A percentile compares a stretch with the other conserved stretches of the same genome.
Evolutionary conservation across 257 asterid genomes (phyloP).

Genomic region (Scutellaria baicalensis): DNA sequence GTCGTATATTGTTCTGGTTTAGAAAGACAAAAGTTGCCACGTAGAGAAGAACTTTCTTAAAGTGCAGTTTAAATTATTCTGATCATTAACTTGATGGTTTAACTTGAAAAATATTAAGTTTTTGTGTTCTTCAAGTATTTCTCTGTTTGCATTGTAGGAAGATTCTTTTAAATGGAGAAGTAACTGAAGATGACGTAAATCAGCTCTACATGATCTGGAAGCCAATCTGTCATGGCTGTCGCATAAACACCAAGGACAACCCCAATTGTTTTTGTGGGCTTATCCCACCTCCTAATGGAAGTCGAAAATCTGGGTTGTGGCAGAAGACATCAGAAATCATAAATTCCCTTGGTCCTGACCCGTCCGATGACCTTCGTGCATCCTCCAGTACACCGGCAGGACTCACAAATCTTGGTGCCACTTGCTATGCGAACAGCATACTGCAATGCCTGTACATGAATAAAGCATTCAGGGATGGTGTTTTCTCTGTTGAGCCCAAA

Average conservation of each 20-base stretch:
- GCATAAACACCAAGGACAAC: constrained; percentile 87
- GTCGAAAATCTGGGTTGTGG: constrained; percentile 92
- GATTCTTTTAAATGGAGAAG: constrained; percentile 49
- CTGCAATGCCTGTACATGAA: constrained; percentile 91
- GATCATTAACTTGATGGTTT: neutral
- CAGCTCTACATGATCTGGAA: constrained; percentile 79
- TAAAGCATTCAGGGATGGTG: constrained; percentile 80
- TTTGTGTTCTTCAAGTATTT: neutral
- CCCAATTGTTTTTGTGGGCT: constrained; percentile 98
- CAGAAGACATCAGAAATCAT: constrained; percentile 81
- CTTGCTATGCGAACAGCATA: constrained; percentile 98
- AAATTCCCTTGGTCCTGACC: constrained; percentile 79
- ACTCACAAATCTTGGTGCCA: constrained; percentile 95
- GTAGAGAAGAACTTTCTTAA: neutral
- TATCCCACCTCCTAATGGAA: constrained; percentile 74
- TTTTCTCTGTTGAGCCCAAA: constrained; percentile 77
- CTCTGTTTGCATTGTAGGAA: constrained; percentile 48
- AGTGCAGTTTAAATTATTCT: neutral
- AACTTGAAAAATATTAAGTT: neutral
- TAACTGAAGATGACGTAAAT: constrained; percentile 62
- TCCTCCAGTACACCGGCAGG: constrained; percentile 85
- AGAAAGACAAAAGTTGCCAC: neutral
- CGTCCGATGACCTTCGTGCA: constrained; percentile 62
- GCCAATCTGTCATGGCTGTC: constrained; percentile 94
- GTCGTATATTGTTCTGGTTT: neutral